Evolutionary conservation across 169 alveolate species (phyloP).

Genomic region (Babesia bigemina): DNA sequence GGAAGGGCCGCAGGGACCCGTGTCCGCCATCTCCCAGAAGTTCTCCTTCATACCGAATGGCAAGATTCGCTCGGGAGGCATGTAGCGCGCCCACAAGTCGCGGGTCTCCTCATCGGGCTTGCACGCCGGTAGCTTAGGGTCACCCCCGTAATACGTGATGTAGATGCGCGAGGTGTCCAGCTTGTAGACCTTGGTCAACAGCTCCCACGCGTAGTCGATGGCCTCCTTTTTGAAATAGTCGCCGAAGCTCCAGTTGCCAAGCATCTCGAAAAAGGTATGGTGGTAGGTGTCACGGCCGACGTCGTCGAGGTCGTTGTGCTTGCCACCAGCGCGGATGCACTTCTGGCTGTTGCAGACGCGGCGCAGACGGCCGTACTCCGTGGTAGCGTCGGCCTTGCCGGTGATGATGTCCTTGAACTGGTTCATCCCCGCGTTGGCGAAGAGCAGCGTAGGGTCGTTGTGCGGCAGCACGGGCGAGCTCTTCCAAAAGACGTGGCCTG

Average conservation of each 20-base stretch:
- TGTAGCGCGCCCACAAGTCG: slow-evolving; percentile 85
- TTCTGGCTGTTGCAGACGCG: slow-evolving; percentile 92
- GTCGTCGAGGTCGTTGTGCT: slow-evolving; percentile 88
- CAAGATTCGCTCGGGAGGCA: slow-evolving; percentile 78
- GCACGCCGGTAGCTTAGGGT: slow-evolving; percentile 84
- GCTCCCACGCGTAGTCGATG: slow-evolving; percentile 91
- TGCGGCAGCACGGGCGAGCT: slow-evolving; percentile 88
- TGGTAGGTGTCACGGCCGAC: slow-evolving; percentile 95
- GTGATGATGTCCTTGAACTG: slow-evolving; percentile 88
- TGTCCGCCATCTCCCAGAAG: slow-evolving; percentile 97
- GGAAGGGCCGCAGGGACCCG: slow-evolving; percentile 97
- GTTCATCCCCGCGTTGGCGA: slow-evolving; percentile 94
- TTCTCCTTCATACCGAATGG: slow-evolving; percentile 90
- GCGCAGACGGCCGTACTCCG: slow-evolving; percentile 87
- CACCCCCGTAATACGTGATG: slow-evolving; percentile 94
- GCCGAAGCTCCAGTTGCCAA: slow-evolving; percentile 96
- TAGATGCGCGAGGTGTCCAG: slow-evolving; percentile 84
- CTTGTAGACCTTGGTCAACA: slow-evolving; percentile 86
- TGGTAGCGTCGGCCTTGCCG: slow-evolving; percentile 87
- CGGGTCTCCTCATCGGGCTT: slow-evolving; percentile 88
- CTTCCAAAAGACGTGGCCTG: slow-evolving; percentile 73
- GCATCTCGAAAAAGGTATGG: slow-evolving; percentile 95
- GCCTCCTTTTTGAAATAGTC: slow-evolving; percentile 93
- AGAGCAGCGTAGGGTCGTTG: slow-evolving; percentile 90
- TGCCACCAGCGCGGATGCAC: slow-evolving; percentile 94